Conservation (phyloP, 306 rosid species). For the Vigna reflexopilosa region DNA sequence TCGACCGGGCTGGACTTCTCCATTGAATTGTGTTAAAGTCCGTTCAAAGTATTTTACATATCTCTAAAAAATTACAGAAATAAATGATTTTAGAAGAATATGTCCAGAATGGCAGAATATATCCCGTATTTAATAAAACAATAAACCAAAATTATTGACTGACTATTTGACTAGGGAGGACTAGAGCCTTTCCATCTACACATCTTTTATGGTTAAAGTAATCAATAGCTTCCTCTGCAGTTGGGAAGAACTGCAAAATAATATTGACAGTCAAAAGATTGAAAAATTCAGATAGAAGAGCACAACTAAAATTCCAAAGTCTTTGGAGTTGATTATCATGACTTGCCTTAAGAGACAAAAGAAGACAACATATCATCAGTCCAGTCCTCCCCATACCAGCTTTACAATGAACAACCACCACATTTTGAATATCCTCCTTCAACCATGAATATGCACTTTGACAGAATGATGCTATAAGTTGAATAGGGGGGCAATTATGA, state of each 20-base stretch:
- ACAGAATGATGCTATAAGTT: conserved; percentile 86
- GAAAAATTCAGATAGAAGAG: conserved; percentile 8
- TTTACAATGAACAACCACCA: conserved; percentile 95
- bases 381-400: conserved; percentile 99
- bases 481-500: conserved; percentile 92
- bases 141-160: conserved; percentile 50
- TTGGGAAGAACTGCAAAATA: conserved; percentile 79
- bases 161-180: conserved; percentile 95
- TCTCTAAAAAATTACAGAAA: conserved; percentile 62
- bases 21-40: conserved; percentile 67
- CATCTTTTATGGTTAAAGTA: conserved; percentile 93
- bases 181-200: conserved; percentile 87
- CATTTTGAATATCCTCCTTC: conserved; percentile 93
- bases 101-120: conserved; percentile 2
- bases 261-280: conserved; percentile 38
- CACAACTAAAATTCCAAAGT: conserved; percentile 25
- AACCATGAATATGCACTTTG: conserved; percentile 93
- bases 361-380: conserved; percentile 94
- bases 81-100: conserved; percentile 45
- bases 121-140: conserved; percentile 21
- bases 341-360: conserved; percentile 82
- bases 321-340: conserved; percentile 34
- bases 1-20: conserved; percentile 78
- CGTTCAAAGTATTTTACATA: conserved; percentile 85
- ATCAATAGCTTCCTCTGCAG: conserved; percentile 81